phyloP scores from a whole-genome alignment of 176 grass and related monocot genomes.

The Bolboschoenus planiculmis region DNA sequence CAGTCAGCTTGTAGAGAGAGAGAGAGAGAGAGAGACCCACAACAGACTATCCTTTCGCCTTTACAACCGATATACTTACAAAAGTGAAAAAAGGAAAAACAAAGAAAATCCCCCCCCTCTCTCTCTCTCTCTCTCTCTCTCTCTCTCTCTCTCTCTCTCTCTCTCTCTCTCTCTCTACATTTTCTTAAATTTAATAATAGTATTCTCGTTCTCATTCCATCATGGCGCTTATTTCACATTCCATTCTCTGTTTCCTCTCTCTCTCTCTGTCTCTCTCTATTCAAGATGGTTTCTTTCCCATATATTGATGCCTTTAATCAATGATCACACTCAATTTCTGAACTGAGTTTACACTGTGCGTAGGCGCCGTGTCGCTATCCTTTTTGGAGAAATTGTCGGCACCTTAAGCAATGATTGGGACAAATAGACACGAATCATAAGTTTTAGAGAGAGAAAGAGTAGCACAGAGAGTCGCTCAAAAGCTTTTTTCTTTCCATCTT shows the following conservation, averaged over 20 bases:
- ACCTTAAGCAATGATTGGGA: conserved; percentile 51
- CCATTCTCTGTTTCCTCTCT: conserved; percentile 6
- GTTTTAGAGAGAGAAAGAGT: conserved; percentile 18
- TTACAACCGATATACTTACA: conserved; percentile 12
- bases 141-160: neutral
- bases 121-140: conserved; percentile 2
- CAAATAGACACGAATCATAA: conserved; percentile 27
- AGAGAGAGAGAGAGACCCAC: conserved; percentile 4
- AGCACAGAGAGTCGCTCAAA: neutral
- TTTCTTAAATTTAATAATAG: neutral
- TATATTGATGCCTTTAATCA: conserved; percentile 7
- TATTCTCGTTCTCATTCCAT: neutral
- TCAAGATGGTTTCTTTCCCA: conserved; percentile 1
- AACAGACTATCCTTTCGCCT: neutral
- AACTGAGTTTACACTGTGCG: conserved; percentile 27
- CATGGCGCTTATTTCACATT: neutral
- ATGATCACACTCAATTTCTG: conserved; percentile 10
- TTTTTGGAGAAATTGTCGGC: conserved; percentile 36
- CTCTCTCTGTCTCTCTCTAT: conserved; percentile 12
- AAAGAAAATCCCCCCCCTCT: neutral
- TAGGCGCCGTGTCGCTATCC: conserved; percentile 63
- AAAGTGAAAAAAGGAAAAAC: neutral
- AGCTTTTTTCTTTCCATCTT: neutral
- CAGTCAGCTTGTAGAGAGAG: neutral
- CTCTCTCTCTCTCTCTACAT: conserved; percentile 4